These are phyloP conservation scores for Bombardia bombarda DNA, from an alignment of 495 filamentous ascomycete species.

Conservation along the genomic window DNA sequence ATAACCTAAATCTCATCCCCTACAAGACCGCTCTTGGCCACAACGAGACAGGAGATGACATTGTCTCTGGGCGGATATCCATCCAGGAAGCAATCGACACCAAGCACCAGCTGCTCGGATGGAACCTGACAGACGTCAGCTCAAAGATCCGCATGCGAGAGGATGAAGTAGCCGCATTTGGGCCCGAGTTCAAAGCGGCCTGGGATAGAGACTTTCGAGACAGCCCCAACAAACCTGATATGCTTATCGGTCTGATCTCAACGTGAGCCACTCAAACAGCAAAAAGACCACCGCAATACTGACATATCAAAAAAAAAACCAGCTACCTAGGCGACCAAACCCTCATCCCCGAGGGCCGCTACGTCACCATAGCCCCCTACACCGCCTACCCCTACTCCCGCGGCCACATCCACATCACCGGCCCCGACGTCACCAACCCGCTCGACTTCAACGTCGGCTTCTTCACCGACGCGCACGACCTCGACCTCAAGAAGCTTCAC, in stretches of 20 bases:
- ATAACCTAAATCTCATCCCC: conserved; percentile 26
- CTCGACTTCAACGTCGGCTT: conserved; percentile 36
- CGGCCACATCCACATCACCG: conserved; percentile 48
- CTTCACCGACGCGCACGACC: conserved; percentile 28
- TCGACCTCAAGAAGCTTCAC: conserved; percentile 36
- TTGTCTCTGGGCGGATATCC: conserved; percentile 15
- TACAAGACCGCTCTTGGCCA: conserved; percentile 24
- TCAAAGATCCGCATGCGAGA: conserved; percentile 36
- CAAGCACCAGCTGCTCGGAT: conserved; percentile 28
- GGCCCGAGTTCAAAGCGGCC: conserved; percentile 27
- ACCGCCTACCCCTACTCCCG: conserved; percentile 48
- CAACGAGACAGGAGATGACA: conserved; percentile 28
- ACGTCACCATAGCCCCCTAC: conserved; percentile 25
- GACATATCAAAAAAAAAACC: no score
- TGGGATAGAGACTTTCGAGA: conserved; percentile 41
- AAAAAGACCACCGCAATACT: neutral
- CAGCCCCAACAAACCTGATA: conserved; percentile 28
- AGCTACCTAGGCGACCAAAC: conserved; percentile 2
- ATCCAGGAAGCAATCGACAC: conserved; percentile 14
- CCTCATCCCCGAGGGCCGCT: neutral
- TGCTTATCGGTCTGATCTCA: conserved; percentile 17
- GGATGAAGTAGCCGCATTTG: conserved; percentile 30
- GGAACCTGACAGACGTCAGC: conserved; percentile 40
- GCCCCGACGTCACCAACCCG: conserved; percentile 21
- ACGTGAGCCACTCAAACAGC: neutral